Evolutionary conservation across 1,284 basidiomycete genomes (phyloP).

Genomic region (Sporisorium graminicola): DNA sequence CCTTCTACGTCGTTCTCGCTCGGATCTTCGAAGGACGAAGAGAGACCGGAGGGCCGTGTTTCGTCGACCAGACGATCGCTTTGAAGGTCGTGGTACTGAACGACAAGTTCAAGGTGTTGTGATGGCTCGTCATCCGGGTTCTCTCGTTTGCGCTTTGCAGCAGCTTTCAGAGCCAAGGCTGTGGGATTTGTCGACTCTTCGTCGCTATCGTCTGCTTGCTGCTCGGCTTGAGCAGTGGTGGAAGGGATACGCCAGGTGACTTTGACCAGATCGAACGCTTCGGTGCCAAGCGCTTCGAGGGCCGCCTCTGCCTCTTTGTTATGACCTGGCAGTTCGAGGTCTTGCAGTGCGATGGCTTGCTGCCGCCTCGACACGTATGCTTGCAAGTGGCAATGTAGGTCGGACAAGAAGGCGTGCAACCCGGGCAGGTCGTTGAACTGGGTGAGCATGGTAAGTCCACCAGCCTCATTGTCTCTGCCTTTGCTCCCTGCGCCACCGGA

Average conservation of each 20-base stretch:
- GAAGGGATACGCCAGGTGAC: constrained; percentile 48
- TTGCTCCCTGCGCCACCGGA: constrained; percentile 30
- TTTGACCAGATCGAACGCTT: constrained; percentile 48
- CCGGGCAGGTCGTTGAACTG: constrained; percentile 43
- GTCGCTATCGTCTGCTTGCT: not conserved
- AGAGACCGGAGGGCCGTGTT: constrained; percentile 21
- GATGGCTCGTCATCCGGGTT: constrained; percentile 25
- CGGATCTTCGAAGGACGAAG: constrained; percentile 6
- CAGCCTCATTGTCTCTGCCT: constrained; percentile 36
- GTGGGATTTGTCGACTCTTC: constrained; percentile 21
- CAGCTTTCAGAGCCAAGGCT: constrained; percentile 14
- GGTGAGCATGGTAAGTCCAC: constrained; percentile 42
- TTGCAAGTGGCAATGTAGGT: constrained; percentile 52
- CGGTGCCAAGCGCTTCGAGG: constrained; percentile 40
- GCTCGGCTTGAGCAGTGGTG: not conserved
- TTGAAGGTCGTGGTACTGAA: constrained; percentile 46
- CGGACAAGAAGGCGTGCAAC: constrained; percentile 46
- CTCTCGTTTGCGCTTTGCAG: constrained; percentile 27
- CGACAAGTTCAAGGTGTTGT: constrained; percentile 35
- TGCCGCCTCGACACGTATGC: constrained; percentile 52
- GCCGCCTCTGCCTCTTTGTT: not conserved
- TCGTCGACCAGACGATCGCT: constrained; percentile 45
- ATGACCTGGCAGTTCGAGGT: constrained; percentile 20
- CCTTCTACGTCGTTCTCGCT: constrained; percentile 5
- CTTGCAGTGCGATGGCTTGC: constrained; percentile 43